Evolutionary conservation across 345 rosid species (phyloP), one percentile per base, ranked within the genome.

Genomic region (Eucalyptus viminalis): DNA sequence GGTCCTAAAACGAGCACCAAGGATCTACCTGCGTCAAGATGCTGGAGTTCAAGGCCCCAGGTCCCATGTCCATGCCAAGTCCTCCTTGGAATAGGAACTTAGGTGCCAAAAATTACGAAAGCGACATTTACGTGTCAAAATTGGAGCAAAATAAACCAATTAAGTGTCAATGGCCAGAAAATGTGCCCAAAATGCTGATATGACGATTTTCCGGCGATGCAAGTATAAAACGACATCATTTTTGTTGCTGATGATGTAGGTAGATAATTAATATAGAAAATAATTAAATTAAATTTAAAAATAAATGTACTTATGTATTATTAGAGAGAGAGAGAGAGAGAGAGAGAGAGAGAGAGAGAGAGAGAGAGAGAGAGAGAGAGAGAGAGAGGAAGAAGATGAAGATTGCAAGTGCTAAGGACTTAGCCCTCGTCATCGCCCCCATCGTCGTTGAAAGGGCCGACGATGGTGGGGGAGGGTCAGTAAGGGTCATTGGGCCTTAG

Each of bases 181-280:
- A 1, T 53, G 0, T 53, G 0, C 0, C 11, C 0, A 53, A 53
- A 53, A 53, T 19, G 0, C 0, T 8, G 0, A 19, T 2, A 1
- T 19, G 5, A 0, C 0, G 2, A 53, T 53, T 53, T 53, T 53
- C 0, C 0, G 0, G 1, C 0, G 0, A 19, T 0, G 0, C 2
- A 53, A 19, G 5, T 53, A 0, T 8, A 53, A 8, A 53, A 53
- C 0, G 2, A 53, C 2, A 7, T 19, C 1, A 0, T 53, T 53
- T 53, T 53, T 53, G 0, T 8, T 19, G 0, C 0, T 7, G 4
- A 53, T 53, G 10, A 53, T 53, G 10, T 53, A 53, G 2, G 5
- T 19, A 53, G 10, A 51, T 51, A 51, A 51, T 51, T 7, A 51
- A 17, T 51, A 51, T 51, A 1, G 0, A 53, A 1, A 53, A 19